These are phyloP conservation scores for Xylaria scruposa DNA, from an alignment of 495 filamentous ascomycete genomes.

Conservation along the genomic window DNA sequence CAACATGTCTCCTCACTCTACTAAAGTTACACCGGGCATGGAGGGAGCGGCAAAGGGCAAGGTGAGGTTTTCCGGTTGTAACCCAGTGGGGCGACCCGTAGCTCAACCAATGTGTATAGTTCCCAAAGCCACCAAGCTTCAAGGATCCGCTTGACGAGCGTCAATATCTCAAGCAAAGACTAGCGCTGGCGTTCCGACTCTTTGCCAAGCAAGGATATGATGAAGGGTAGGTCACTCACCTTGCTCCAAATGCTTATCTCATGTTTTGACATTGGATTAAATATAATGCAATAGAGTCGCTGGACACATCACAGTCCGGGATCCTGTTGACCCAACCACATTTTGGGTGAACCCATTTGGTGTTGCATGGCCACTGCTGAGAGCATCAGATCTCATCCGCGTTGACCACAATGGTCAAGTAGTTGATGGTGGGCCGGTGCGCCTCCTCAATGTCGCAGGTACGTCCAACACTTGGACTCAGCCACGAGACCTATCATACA, in stretches of 20 bases:
- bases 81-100: background rate
- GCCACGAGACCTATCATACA: background rate
- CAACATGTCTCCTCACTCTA: conserved; percentile 28
- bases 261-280: conserved; percentile 8
- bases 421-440: conserved; percentile 68
- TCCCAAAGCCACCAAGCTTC: conserved; percentile 29
- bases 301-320: conserved; percentile 45
- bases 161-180: conserved; percentile 32
- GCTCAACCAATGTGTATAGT: conserved; percentile 10
- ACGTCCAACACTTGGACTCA: background rate
- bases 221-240: conserved; percentile 24
- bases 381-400: conserved; percentile 72
- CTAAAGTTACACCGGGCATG: conserved; percentile 6
- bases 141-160: conserved; percentile 34
- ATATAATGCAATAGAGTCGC: conserved; percentile 21
- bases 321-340: conserved; percentile 69
- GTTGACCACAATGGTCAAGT: conserved; percentile 70
- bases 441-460: conserved; percentile 69
- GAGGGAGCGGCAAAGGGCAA: conserved; percentile 9
- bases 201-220: conserved; percentile 34
- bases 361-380: conserved; percentile 72
- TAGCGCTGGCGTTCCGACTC: conserved; percentile 33
- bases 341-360: conserved; percentile 90
- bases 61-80: conserved; percentile 5
- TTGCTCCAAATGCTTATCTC: background rate